phyloP scores from a whole-genome alignment of 2,329 filamentous ascomycete species.

The Colletotrichum godetiae region DNA sequence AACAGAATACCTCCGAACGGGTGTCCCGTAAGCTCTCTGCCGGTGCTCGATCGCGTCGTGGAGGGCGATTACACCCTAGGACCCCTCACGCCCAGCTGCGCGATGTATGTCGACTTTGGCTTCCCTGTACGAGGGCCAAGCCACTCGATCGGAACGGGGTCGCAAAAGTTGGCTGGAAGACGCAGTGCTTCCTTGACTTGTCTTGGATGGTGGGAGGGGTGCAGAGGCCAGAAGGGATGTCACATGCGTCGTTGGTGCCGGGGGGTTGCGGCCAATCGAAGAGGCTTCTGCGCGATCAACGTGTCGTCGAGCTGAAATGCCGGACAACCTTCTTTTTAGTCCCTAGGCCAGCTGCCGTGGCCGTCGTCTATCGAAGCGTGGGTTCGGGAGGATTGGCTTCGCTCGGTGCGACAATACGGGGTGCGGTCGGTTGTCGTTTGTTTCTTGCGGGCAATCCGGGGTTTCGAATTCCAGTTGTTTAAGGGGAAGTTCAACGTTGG shows the following conservation, averaged over 20 bases:
- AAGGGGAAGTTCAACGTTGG: constrained; percentile 30
- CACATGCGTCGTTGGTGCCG: constrained; percentile 35
- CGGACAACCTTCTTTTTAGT: constrained; percentile 5
- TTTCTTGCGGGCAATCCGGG: constrained; percentile 17
- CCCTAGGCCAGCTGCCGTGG: background rate
- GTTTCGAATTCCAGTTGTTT: constrained; percentile 23
- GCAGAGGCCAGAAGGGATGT: constrained; percentile 32
- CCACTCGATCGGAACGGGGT: constrained; percentile 26
- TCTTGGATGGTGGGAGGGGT: constrained; percentile 34
- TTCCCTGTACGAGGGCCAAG: constrained; percentile 14
- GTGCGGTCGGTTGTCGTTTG: constrained; percentile 13
- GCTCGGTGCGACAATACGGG: background rate
- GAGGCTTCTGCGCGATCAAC: constrained; percentile 5
- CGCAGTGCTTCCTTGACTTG: constrained; percentile 30
- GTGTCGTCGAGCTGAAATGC: constrained; percentile 14
- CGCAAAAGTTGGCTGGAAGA: constrained; percentile 34
- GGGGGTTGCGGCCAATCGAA: constrained; percentile 33
- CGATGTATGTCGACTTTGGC: constrained; percentile 25
- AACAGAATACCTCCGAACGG: constrained; percentile 5
- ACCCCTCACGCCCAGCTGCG: constrained; percentile 36
- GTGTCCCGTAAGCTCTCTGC: constrained; percentile 21
- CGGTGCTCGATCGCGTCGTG: constrained; percentile 21
- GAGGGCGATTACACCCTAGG: constrained; percentile 33
- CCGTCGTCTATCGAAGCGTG: background rate
- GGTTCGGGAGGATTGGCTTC: background rate